Evolutionary conservation across 768 basidiomycete species (phyloP), one percentile per base, ranked within the genome.

Genomic region (Suillus subalutaceus): DNA sequence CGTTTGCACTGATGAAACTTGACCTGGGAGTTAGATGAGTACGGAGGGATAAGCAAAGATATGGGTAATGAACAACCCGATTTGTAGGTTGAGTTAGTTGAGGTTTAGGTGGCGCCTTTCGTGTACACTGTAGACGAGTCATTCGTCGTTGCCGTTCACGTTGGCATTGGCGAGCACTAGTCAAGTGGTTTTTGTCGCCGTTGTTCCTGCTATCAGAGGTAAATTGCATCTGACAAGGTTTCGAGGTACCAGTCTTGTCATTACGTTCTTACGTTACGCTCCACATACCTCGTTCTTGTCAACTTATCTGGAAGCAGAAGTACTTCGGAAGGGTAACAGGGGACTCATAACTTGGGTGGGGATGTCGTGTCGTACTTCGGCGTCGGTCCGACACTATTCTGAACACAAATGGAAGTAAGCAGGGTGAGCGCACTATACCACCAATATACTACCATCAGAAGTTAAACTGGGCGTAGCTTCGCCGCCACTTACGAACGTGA

Each of bases 401-500:
- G 16, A 6, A 18, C 23, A 26, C 23, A 18, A 41, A 41, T 59
- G 58, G 58, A 26, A 59, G 38, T 9, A 41, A 18, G 26, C 5
- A 20, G 23, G 58, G 23, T 16, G 16, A 41, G 58, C 26, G 10
- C 26, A 55, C 23, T 23, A 46, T 6, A 18, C 18, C 16, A 8
- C 43, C 16, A 5, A 32, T 32, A 32, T 32, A 44, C 44, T 8
- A 20, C 23, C 16, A 56, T 56, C 32, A n/a, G 35, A 56, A 35
- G 32, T 37, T n/a, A 37, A 56, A 56, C 55, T 56, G 30, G 35
- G 55, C 12, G 16, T 59, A 60, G 30, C 58, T 60, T 26, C 9
- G 26, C 41, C 40, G 58, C 59, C 59, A 60, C 59, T 60, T 60
- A 60, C 59, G 59, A 32, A 12, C 3, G 12, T 56, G 37, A 37